phyloP scores from a whole-genome alignment of 1,284 basidiomycete genomes.

The Cryptococcus depauperatus region DNA sequence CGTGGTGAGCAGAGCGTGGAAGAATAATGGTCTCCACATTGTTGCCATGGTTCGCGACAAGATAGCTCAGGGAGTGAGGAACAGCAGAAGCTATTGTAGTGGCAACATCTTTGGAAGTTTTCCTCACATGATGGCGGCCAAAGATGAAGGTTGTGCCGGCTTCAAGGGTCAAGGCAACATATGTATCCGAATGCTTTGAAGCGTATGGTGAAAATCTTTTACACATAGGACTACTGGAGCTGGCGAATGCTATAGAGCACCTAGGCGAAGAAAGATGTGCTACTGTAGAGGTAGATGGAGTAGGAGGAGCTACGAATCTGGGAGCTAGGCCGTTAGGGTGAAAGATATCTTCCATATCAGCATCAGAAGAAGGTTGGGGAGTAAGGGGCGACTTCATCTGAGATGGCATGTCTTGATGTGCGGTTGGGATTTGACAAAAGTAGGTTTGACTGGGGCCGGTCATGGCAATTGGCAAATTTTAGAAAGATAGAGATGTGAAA shows the following conservation, averaged over 20 bases:
- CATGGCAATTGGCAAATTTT: not conserved
- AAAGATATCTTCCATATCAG: too few species aligned
- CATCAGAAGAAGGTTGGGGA: too few species aligned
- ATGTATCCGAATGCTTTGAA: not conserved
- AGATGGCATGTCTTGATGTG: too few species aligned
- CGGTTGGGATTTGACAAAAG: too few species aligned
- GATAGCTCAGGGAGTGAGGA: constrained; percentile 9
- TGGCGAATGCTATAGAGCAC: not conserved
- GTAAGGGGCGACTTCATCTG: too few species aligned
- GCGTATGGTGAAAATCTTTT: constrained; percentile 1
- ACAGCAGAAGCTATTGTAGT: constrained; percentile 9
- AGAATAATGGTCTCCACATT: constrained; percentile 26
- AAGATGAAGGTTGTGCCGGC: constrained; percentile 27
- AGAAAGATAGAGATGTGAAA: not conserved
- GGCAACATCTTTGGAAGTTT: constrained; percentile 1
- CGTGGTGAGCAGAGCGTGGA: constrained; percentile 34
- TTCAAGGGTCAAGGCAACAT: constrained; percentile 16
- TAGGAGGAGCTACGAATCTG: constrained; percentile 26
- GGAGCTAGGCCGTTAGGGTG: too few species aligned
- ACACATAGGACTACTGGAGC: not conserved
- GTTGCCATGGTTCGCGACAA: constrained; percentile 11
- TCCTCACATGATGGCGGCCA: constrained; percentile 30
- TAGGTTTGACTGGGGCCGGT: too few species aligned
- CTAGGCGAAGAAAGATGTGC: constrained; percentile 36
- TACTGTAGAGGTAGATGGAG: constrained; percentile 38